Evolutionary conservation across 2,329 filamentous ascomycete species (phyloP).

Genomic region (Xylaria sp.): DNA sequence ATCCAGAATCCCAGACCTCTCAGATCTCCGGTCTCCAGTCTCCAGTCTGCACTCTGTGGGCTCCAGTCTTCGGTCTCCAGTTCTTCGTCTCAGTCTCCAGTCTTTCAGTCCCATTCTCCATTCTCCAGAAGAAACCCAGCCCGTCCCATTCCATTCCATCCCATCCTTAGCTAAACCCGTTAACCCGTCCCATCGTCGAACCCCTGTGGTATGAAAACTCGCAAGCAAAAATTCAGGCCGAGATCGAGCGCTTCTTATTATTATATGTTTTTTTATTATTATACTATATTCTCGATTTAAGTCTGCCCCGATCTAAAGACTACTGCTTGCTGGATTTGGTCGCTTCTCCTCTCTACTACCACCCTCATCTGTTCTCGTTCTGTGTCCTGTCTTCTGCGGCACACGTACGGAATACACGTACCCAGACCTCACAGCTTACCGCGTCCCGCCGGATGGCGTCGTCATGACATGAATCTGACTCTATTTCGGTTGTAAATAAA

Average conservation of each 20-base stretch:
- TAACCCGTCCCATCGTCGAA: neutral
- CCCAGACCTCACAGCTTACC: neutral
- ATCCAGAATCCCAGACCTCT: neutral
- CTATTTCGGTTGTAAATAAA: conserved; percentile 29
- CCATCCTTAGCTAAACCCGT: neutral
- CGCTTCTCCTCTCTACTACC: neutral
- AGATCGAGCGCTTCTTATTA: neutral
- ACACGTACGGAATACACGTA: neutral
- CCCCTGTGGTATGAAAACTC: neutral
- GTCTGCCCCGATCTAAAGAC: neutral
- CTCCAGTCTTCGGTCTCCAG: no score
- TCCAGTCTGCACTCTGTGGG: no score
- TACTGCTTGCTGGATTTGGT: neutral
- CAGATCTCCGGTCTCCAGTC: no score
- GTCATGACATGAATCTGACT: conserved; percentile 32
- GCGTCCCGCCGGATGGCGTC: conserved; percentile 28
- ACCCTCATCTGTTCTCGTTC: neutral
- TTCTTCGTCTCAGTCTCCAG: no score
- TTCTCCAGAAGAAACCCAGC: no score
- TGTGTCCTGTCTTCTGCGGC: neutral
- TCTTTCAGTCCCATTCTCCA: no score
- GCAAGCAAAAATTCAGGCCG: neutral
- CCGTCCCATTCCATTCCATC: no score
- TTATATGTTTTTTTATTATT: neutral
- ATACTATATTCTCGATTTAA: conserved; percentile 3